Conservation (phyloP, 257 asterid species). For the Linderniella brevidens region DNA sequence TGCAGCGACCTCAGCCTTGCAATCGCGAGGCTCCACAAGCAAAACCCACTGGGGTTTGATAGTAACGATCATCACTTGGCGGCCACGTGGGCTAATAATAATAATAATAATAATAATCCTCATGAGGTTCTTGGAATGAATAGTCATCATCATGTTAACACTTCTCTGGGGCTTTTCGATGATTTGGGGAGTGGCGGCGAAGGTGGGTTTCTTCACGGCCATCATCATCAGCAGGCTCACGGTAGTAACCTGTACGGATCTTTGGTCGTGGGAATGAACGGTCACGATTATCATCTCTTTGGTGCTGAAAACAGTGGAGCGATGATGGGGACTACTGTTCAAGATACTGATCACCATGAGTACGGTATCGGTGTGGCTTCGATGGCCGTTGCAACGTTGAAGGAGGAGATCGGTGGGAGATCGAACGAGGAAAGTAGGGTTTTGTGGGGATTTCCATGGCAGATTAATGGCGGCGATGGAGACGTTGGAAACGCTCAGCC, state of each 20-base stretch:
- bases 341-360: conserved; percentile 24
- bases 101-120: conserved; percentile 9
- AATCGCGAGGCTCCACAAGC: conserved; percentile 56
- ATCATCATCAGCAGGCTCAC: no score
- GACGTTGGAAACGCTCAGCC: conserved; percentile 13
- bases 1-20: conserved; percentile 47
- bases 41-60: conserved; percentile 18
- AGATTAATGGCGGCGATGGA: conserved; percentile 13
- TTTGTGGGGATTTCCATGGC: conserved; percentile 80
- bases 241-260: no score
- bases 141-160: no score
- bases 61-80: conserved; percentile 13
- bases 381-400: conserved; percentile 27
- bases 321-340: conserved; percentile 17
- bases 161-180: no score
- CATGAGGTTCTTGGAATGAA: no score
- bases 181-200: no score
- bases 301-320: conserved; percentile 5
- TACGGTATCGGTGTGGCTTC: conserved; percentile 13
- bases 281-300: no score
- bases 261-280: no score
- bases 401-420: conserved; percentile 41
- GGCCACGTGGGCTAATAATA: neutral
- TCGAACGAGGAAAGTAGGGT: conserved; percentile 24
- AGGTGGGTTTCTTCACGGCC: no score